Percentiles rank a stretch among this genome's conserved stretches.
Conservation (phyloP, 2,329 filamentous ascomycete species). For the Aspergillus japonicus region DNA sequence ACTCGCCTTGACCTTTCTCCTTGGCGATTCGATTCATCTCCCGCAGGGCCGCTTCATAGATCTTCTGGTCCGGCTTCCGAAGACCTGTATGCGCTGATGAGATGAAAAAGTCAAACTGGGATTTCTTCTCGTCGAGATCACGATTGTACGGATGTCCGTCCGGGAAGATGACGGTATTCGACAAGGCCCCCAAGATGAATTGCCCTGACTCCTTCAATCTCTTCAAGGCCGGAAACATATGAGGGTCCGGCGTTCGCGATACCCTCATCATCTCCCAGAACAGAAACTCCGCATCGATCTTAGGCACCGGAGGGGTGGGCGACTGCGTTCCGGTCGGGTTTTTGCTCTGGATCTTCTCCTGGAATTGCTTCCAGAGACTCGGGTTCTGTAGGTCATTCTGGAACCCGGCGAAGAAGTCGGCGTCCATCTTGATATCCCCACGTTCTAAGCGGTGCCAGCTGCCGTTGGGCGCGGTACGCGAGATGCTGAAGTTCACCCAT, state of each 20-base stretch:
- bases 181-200: slow-evolving; percentile 77
- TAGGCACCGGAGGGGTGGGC: slow-evolving; percentile 62
- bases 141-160: slow-evolving; percentile 66
- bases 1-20: slow-evolving; percentile 54
- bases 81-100: slow-evolving; percentile 83
- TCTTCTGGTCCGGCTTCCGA: slow-evolving; percentile 78
- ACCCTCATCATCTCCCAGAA: slow-evolving; percentile 90
- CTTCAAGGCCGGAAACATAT: slow-evolving; percentile 80
- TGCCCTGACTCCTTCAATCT: slow-evolving; percentile 62
- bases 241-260: slow-evolving; percentile 71
- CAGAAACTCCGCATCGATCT: slow-evolving; percentile 72
- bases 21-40: slow-evolving; percentile 64
- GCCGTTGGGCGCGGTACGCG: slow-evolving; percentile 71
- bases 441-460: slow-evolving; percentile 87
- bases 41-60: slow-evolving; percentile 72
- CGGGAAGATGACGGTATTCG: slow-evolving; percentile 88
- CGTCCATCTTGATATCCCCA: slow-evolving; percentile 74
- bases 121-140: slow-evolving; percentile 59
- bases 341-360: slow-evolving; percentile 35
- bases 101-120: slow-evolving; percentile 81
- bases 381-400: slow-evolving; percentile 68
- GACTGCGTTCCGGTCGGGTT: slow-evolving; percentile 19
- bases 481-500: slow-evolving; percentile 90
- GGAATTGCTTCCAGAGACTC: slow-evolving; percentile 66
- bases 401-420: slow-evolving; percentile 73